Percentiles rank a stretch among this genome's conserved stretches.
phyloP scores from a whole-genome alignment of 345 rosid genomes.

The Arabis hirsuta region DNA sequence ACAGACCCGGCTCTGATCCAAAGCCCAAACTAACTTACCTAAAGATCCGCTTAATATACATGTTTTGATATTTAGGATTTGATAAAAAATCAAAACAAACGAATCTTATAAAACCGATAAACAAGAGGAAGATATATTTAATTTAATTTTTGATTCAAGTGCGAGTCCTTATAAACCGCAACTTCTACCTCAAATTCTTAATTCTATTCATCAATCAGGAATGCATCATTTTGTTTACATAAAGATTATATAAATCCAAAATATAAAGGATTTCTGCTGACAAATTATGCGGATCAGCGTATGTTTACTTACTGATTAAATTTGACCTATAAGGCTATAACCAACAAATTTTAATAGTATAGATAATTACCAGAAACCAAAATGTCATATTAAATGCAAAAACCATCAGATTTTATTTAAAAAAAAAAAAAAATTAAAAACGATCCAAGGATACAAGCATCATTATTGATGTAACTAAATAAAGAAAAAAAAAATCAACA shows the following conservation, averaged over 20 bases:
- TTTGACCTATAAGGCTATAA: neutral
- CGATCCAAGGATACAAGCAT: slow-evolving; percentile 5
- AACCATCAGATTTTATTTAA: neutral
- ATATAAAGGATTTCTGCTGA: neutral
- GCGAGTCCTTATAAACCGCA: slow-evolving; percentile 12
- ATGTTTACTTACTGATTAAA: neutral
- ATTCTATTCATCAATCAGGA: neutral
- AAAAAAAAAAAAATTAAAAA: neutral
- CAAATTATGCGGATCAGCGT: neutral
- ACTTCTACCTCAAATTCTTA: slow-evolving; percentile 10
- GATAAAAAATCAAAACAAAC: slow-evolving; percentile 4
- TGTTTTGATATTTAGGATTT: neutral
- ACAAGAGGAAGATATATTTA: neutral
- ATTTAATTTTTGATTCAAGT: neutral
- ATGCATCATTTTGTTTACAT: neutral
- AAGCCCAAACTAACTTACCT: neutral
- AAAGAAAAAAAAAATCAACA: slow-evolving; percentile 23
- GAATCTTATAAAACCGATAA: slow-evolving; percentile 1
- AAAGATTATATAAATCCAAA: neutral
- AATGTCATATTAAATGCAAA: neutral
- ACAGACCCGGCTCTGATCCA: no score
- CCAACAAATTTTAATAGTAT: no score
- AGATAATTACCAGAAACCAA: neutral
- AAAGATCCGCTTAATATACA: neutral
- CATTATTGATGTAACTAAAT: neutral